Conservation (phyloP, 2,329 filamentous ascomycete genomes). For the Fusarium scirpi region DNA sequence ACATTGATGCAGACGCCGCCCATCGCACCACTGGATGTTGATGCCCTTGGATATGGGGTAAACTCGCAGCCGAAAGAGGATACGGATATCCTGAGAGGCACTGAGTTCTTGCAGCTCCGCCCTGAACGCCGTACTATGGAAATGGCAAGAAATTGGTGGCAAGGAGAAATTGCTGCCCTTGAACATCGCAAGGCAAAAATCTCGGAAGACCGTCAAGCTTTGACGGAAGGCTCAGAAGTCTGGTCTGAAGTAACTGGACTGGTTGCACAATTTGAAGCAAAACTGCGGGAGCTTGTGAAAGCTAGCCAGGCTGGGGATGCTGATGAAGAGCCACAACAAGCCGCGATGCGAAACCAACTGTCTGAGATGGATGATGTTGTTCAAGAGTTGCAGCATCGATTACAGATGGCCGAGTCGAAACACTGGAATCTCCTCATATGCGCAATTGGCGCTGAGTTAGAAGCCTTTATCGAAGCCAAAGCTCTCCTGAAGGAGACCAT, state of each 20-base stretch:
- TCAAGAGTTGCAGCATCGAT: constrained; percentile 64
- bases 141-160: constrained; percentile 80
- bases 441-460: constrained; percentile 79
- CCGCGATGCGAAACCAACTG: constrained; percentile 61
- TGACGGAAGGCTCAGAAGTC: constrained; percentile 74
- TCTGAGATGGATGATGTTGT: constrained; percentile 69
- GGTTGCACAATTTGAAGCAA: constrained; percentile 74
- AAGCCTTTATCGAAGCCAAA: constrained; percentile 72
- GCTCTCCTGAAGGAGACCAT: constrained; percentile 59
- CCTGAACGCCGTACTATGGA: constrained; percentile 74
- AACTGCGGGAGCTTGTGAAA: constrained; percentile 68
- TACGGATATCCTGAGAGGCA: constrained; percentile 53
- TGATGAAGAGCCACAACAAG: constrained; percentile 51
- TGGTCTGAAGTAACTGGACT: constrained; percentile 73
- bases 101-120: constrained; percentile 70
- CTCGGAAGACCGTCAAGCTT: constrained; percentile 70
- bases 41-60: constrained; percentile 51
- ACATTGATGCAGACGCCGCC: constrained; percentile 70
- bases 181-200: constrained; percentile 67
- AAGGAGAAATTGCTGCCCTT: constrained; percentile 69
- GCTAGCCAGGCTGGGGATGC: constrained; percentile 47
- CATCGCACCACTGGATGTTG: constrained; percentile 63
- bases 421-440: constrained; percentile 81
- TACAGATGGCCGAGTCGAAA: constrained; percentile 68
- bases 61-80: constrained; percentile 31